These are phyloP conservation scores for Prunus dulcis DNA, from an alignment of 306 rosid species.

Conservation along the genomic window DNA sequence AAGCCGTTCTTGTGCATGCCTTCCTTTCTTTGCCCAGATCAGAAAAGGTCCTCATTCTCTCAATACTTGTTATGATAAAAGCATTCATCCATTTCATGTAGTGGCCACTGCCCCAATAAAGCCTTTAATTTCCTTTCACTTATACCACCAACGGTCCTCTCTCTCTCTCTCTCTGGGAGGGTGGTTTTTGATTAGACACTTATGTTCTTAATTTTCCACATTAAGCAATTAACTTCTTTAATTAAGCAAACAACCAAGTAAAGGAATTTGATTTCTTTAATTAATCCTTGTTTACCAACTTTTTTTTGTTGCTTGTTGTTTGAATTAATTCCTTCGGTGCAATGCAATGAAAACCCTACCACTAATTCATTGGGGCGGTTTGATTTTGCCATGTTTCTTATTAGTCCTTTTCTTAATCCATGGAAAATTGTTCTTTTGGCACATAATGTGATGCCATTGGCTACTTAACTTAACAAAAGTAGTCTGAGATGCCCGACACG, in stretches of 20 bases:
- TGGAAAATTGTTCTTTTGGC: constrained; percentile 10
- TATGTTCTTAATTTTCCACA: constrained; percentile 37
- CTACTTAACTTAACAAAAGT: constrained; percentile 1
- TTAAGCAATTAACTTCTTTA: constrained; percentile 6
- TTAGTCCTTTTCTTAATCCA: background rate
- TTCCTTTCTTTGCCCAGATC: constrained; percentile 24
- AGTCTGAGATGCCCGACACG: constrained; percentile 25
- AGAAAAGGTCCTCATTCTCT: constrained; percentile 30
- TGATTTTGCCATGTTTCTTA: constrained; percentile 12
- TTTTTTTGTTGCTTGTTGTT: constrained; percentile 14
- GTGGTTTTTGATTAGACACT: constrained; percentile 40
- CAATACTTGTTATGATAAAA: constrained; percentile 33
- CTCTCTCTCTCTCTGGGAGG: constrained; percentile 8
- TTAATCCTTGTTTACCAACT: constrained; percentile 7
- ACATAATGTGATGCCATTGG: constrained; percentile 20
- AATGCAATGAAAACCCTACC: constrained; percentile 12
- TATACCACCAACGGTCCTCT: background rate
- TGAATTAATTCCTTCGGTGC: constrained; percentile 14
- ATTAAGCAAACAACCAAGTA: constrained; percentile 16
- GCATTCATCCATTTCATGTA: constrained; percentile 7
- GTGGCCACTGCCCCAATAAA: constrained; percentile 29
- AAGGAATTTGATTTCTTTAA: constrained; percentile 18
- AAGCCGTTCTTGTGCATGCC: background rate
- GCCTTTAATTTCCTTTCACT: too few species aligned
- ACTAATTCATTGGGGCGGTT: constrained; percentile 42